Base-by-base conservation (phyloP, 169 alveolate genomes). In the Perkinsus marinus region DNA sequence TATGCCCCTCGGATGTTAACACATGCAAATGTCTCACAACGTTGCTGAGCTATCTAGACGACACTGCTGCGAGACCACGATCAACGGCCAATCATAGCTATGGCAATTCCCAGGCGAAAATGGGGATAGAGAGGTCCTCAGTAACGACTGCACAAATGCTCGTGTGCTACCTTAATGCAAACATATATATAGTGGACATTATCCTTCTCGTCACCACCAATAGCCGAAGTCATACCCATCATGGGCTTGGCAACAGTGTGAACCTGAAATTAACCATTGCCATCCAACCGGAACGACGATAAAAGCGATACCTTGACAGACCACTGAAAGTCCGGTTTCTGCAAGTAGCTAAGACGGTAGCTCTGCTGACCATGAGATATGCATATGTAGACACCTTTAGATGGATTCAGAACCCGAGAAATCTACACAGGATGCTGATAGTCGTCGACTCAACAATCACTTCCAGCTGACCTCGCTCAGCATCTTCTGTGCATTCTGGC, bases 321-420 rank as follows among this genome's bases (percentile, higher is more conserved):
- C 94, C 94, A 92, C 69, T 92, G 95, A 92, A 92, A 90, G 79
- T 93, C 95, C 79, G 95, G 94, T 91, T 95, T 94, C 39, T 95
- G 95, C 69, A 97, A 94, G 93, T 96, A 96, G 68, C 93, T 94
- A 90, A 95, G 92, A 91, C 99, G 95, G 92, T 95, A 95, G 57
- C 95, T 97, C n/a, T 98, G 98, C 39, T 96, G 96, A 10, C 99
- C 99, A 94, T 97, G 97, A 39, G 97, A 95, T 39, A 97, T 95
- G 90, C 96, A 96, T 89, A 97, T 95, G 93, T 96, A 97, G 43
- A 96, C 97, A 3, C 99, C 99, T 68, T 95, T 96, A 9, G 96
- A 41, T 6, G 46, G 96, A 34, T 92, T 91, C 93, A 92, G n/a
- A 41, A 34, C 39, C n/a, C 39, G 90, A 19, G 39, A 79, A 22